Evolutionary conservation across 495 filamentous ascomycete genomes (phyloP).

Genomic region (Geoglossum glabrum): DNA sequence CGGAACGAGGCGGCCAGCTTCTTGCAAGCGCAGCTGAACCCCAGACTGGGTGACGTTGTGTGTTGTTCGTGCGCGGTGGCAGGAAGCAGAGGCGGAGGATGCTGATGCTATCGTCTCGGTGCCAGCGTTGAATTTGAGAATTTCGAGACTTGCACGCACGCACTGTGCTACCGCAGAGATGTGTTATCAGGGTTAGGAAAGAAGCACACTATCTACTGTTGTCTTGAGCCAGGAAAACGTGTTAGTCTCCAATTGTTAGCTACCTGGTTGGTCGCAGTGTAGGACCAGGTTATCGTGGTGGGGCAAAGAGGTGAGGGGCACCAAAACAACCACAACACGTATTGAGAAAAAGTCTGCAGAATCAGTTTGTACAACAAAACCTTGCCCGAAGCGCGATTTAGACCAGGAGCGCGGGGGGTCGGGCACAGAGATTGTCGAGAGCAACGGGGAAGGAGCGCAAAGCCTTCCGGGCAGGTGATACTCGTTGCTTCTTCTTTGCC

Average conservation of each 20-base stretch:
- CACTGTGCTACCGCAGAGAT: background rate
- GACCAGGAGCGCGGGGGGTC: background rate
- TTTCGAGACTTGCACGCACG: background rate
- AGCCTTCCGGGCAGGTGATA: background rate
- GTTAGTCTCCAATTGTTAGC: background rate
- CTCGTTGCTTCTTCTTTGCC: background rate
- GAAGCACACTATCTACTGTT: background rate
- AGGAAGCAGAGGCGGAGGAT: background rate
- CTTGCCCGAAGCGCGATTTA: background rate
- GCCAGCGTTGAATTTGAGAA: background rate
- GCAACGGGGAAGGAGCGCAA: background rate
- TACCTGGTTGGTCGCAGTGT: background rate
- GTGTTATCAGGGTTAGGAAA: background rate
- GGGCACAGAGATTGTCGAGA: background rate
- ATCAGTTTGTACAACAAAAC: background rate
- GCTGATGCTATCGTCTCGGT: background rate
- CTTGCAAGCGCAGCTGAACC: background rate
- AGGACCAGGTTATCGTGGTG: background rate
- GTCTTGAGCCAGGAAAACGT: background rate
- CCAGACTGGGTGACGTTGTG: background rate
- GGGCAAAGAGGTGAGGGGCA: background rate
- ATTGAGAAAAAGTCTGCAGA: background rate
- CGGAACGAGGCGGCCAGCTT: background rate
- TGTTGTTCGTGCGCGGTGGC: background rate
- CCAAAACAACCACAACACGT: background rate